Evolutionary conservation across 2,329 filamentous ascomycete genomes (phyloP).

Genomic region (Clonostachys chloroleuca): DNA sequence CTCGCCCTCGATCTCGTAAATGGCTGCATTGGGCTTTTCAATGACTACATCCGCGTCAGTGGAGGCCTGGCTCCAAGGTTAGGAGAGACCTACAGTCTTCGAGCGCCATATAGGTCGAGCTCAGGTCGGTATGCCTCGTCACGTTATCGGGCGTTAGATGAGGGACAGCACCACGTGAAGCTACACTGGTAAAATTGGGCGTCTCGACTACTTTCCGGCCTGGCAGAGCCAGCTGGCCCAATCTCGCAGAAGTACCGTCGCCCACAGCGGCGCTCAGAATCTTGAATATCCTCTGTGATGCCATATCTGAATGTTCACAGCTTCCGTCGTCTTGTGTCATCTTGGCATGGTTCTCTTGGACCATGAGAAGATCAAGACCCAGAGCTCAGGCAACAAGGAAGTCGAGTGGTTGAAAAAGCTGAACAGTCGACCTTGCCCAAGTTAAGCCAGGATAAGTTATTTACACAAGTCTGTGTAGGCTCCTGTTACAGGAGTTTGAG

Average conservation of each 20-base stretch:
- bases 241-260: constrained; percentile 28
- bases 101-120: constrained; percentile 73
- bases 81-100: constrained; percentile 76
- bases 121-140: constrained; percentile 57
- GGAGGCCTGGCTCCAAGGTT: not conserved
- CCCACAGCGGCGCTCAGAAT: not conserved
- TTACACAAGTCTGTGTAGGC: too few species aligned
- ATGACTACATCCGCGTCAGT: constrained; percentile 37
- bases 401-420: too few species aligned
- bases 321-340: too few species aligned
- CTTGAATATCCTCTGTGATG: constrained; percentile 1
- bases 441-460: too few species aligned
- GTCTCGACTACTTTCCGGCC: constrained; percentile 68
- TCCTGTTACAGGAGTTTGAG: too few species aligned
- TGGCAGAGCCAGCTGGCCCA: constrained; percentile 62
- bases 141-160: constrained; percentile 88
- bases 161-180: constrained; percentile 79
- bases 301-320: not conserved
- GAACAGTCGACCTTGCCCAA: too few species aligned
- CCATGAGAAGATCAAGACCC: too few species aligned
- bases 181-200: constrained; percentile 74
- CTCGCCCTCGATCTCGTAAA: constrained; percentile 33
- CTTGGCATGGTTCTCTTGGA: too few species aligned
- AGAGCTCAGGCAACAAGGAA: too few species aligned
- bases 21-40: constrained; percentile 46